These are phyloP conservation scores for Aspergillus carbonarius DNA, from an alignment of 2,329 filamentous ascomycete species.

Conservation along the genomic window DNA sequence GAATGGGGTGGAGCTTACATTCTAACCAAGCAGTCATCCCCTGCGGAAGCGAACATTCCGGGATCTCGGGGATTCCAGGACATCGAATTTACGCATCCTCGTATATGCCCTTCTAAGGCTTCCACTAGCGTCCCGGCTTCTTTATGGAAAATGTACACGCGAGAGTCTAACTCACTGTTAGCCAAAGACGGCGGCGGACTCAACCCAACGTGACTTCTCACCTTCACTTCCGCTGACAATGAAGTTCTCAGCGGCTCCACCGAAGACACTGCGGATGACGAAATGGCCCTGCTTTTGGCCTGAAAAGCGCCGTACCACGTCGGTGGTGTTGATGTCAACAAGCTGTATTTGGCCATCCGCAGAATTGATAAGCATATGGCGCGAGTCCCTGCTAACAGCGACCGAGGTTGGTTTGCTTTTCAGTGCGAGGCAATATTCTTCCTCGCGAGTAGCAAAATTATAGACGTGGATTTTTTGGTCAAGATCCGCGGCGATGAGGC, in stretches of 20 bases:
- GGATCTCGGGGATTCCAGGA: constrained; percentile 85
- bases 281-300: constrained; percentile 74
- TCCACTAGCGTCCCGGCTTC: constrained; percentile 74
- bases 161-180: constrained; percentile 53
- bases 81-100: constrained; percentile 79
- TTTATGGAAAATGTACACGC: constrained; percentile 88
- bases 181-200: constrained; percentile 10
- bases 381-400: constrained; percentile 77
- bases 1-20: constrained; percentile 63
- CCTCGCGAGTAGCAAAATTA: constrained; percentile 70
- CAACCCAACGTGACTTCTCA: constrained; percentile 40
- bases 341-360: constrained; percentile 73
- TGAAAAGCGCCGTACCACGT: constrained; percentile 70
- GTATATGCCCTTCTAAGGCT: constrained; percentile 69
- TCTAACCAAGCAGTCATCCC: constrained; percentile 80
- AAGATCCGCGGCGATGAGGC: constrained; percentile 75
- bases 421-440: constrained; percentile 71
- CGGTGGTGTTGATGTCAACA: constrained; percentile 71
- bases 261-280: constrained; percentile 80
- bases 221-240: constrained; percentile 90
- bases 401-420: constrained; percentile 74
- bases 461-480: constrained; percentile 74
- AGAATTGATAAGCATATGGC: constrained; percentile 77
- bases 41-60: constrained; percentile 83
- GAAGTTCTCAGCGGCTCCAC: constrained; percentile 88